phyloP scores from a whole-genome alignment of 108 stramenopile species.

The Asterionellopsis glacialis region DNA sequence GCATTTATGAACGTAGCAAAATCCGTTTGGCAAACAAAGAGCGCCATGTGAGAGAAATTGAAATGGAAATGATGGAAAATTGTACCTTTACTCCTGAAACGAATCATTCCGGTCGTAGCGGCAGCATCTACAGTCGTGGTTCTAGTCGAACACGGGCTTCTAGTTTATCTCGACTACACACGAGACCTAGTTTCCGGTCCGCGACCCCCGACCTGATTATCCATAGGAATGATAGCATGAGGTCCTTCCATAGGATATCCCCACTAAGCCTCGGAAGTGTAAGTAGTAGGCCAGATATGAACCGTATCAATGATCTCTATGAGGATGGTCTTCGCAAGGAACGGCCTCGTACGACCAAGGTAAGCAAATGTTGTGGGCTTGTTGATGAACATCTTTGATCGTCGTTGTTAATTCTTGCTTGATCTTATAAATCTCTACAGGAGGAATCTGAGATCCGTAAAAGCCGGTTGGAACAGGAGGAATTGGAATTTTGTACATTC shows the following conservation, averaged over 20 bases:
- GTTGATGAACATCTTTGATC: neutral
- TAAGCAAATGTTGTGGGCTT: neutral
- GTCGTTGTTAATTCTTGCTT: neutral
- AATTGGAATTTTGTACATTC: neutral
- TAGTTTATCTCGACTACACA: too few relatives aligned
- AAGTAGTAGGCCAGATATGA: neutral
- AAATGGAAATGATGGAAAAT: neutral
- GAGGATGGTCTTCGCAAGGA: neutral
- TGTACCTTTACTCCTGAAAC: conserved; percentile 7
- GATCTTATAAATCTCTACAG: neutral
- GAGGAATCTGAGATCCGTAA: neutral
- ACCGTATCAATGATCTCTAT: neutral
- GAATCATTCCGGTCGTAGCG: neutral
- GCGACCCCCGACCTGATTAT: too few relatives aligned
- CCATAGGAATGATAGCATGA: too few relatives aligned
- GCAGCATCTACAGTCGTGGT: neutral
- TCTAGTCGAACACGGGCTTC: neutral
- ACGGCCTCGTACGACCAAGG: neutral
- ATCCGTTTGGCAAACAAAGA: neutral
- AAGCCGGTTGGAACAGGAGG: neutral
- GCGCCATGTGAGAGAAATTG: neutral
- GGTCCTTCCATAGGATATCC: neutral
- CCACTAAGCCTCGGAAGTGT: neutral
- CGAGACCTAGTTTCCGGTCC: too few relatives aligned
- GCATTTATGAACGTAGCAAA: conserved; percentile 2